Evolutionary conservation across 2,329 filamentous ascomycete species (phyloP), one percentile per base, ranked within the genome.

Genomic region (Fusarium bulbicola): DNA sequence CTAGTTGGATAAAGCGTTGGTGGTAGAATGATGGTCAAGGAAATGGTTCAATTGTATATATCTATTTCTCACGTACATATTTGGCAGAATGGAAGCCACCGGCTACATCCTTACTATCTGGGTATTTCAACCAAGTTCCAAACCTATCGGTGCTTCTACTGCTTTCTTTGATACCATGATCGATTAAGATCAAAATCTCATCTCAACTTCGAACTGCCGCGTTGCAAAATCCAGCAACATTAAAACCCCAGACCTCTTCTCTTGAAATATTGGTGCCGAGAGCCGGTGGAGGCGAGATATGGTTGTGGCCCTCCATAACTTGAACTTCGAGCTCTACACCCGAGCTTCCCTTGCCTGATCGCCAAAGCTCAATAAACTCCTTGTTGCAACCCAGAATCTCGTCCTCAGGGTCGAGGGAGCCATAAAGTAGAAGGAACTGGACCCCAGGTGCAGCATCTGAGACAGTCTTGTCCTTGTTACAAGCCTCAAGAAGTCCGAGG

Each of bases 61-160:
- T 36, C 21, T 50, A 32, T 30, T 59, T 59, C 42, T 50, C 37
- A 6, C 9, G 56, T 59, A 59, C 16, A 50, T 37, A 37, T 37
- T 59, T 30, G 12, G 11, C 42, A 12, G 16, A 58, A 28, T n/a
- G 30, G 20, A 37, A 28, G 16, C 20, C 20, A 37, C 3, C 5
- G 1, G 5, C 24, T 9, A 49, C 16, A 1, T 26, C 32, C 26
- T 36, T 12, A 26, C 2, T 32, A 5, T 20, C n/a, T 16, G 6
- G 18, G 14, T n/a, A 4, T 3, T 39, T 10, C 14, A 39, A 2
- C 5, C 6, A 18, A 20, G 1, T 12, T 15, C 10, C 5, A 1
- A 2, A 8, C n/a, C 2, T 6, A 8, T 28, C 2, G 21, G 2
- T 15, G 12, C 3, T 30, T 26, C 7, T 15, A 14, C 9, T 5